These are phyloP conservation scores for Alternaria arbusti DNA, from an alignment of 2,329 filamentous ascomycete species.

Conservation along the genomic window DNA sequence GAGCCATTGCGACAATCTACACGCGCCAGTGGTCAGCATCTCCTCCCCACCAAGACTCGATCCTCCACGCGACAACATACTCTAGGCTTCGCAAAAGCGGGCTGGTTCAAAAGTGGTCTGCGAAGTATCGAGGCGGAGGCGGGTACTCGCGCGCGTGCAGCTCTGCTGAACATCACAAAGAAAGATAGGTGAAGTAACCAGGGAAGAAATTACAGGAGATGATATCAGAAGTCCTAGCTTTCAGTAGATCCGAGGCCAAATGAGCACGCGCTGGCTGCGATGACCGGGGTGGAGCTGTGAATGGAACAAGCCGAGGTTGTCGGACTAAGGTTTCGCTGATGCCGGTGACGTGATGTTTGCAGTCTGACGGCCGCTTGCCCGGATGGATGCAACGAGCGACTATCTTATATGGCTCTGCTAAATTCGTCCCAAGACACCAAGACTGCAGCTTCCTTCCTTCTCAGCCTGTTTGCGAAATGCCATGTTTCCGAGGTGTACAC, in stretches of 20 bases:
- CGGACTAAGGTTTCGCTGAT: slow-evolving; percentile 21
- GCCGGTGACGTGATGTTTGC: slow-evolving; percentile 11
- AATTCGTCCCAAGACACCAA: background rate
- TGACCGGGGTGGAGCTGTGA: slow-evolving; percentile 22
- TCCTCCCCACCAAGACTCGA: background rate
- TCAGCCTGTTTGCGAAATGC: background rate
- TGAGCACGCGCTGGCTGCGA: slow-evolving; percentile 26
- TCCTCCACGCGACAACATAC: slow-evolving; percentile 25
- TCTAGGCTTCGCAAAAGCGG: slow-evolving; percentile 30
- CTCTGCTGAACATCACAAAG: slow-evolving; percentile 50
- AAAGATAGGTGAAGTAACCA: slow-evolving; percentile 11
- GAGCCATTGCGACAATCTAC: slow-evolving; percentile 47
- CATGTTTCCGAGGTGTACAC: background rate
- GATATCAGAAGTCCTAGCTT: slow-evolving; percentile 22
- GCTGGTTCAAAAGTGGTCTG: slow-evolving; percentile 36
- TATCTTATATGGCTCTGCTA: background rate
- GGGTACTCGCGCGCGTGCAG: slow-evolving; percentile 47
- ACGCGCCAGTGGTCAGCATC: slow-evolving; percentile 11
- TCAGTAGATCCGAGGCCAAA: slow-evolving; percentile 30
- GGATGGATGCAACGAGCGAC: slow-evolving; percentile 1
- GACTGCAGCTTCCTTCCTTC: background rate
- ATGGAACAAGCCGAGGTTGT: slow-evolving; percentile 9
- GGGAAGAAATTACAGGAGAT: slow-evolving; percentile 12
- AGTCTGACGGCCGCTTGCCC: slow-evolving; percentile 15
- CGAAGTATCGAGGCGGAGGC: slow-evolving; percentile 48